Evolutionary conservation across 306 rosid genomes (phyloP).

Genomic region (Quercus glauca): DNA sequence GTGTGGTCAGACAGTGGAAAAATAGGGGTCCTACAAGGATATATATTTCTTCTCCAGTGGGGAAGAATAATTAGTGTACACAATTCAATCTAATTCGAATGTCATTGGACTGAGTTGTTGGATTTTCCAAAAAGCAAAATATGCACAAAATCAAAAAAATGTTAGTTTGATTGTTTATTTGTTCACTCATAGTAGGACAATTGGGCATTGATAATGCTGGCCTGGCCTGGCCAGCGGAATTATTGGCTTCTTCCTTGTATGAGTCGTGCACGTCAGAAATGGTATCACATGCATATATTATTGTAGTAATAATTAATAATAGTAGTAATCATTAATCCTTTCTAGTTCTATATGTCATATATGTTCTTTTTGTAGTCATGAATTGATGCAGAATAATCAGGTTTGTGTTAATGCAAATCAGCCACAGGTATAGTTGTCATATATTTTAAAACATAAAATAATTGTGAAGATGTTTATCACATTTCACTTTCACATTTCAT

Average conservation of each 20-base stretch:
- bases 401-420: too few species aligned
- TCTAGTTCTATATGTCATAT: background rate
- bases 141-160: background rate
- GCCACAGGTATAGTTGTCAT: too few species aligned
- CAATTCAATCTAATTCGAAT: background rate
- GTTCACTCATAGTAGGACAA: background rate
- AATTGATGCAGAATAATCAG: too few species aligned
- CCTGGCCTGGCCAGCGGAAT: background rate
- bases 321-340: background rate
- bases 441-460: too few species aligned
- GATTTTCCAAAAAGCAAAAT: background rate
- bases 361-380: background rate
- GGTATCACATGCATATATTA: background rate
- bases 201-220: background rate
- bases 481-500: too few species aligned
- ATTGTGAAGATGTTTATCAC: too few species aligned
- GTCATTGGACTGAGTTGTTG: background rate
- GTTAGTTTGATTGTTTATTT: background rate
- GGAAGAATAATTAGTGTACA: background rate
- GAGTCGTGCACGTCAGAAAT: conserved; percentile 19
- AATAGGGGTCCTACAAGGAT: background rate
- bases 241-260: background rate
- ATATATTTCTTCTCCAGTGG: background rate
- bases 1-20: too few species aligned
- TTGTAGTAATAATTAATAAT: background rate